Evolutionary conservation across 139 green algal genomes (phyloP).

Genomic region (Edaphochlamys debaryana): DNA sequence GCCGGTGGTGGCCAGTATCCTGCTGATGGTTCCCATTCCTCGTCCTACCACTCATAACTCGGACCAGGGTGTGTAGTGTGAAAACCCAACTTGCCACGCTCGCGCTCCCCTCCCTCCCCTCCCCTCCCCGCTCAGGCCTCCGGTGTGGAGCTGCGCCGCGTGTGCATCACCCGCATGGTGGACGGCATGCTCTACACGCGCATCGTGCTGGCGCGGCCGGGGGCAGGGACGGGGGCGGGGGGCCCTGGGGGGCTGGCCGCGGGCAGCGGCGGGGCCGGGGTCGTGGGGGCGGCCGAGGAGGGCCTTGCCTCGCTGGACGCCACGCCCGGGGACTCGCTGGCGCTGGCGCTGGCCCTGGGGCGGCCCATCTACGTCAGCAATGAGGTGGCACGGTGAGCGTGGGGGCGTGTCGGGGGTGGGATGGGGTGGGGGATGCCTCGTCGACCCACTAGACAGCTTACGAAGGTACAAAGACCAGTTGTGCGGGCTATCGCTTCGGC

Average conservation of each 20-base stretch:
- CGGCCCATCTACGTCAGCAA: constrained; percentile 30
- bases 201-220: constrained; percentile 23
- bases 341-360: constrained; percentile 22
- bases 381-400: constrained; percentile 26
- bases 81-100: too few relatives aligned
- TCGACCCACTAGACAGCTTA: too few relatives aligned
- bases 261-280: not conserved
- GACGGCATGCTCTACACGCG: constrained; percentile 32
- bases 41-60: too few relatives aligned
- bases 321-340: constrained; percentile 31
- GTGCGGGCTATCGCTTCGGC: too few relatives aligned
- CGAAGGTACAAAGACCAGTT: not conserved
- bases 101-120: not conserved
- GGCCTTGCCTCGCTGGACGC: constrained; percentile 29
- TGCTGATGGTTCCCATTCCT: too few relatives aligned
- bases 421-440: not conserved
- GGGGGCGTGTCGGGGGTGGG: not conserved
- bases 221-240: too few relatives aligned
- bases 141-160: constrained; percentile 23
- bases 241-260: too few relatives aligned
- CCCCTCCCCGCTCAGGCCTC: not conserved
- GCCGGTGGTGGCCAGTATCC: too few relatives aligned
- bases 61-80: too few relatives aligned
- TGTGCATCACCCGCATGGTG: constrained; percentile 39
- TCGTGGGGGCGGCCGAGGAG: too few relatives aligned